phyloP scores from a whole-genome alignment of 2,329 filamentous ascomycete species.

The Drechslerella dactyloides region DNA sequence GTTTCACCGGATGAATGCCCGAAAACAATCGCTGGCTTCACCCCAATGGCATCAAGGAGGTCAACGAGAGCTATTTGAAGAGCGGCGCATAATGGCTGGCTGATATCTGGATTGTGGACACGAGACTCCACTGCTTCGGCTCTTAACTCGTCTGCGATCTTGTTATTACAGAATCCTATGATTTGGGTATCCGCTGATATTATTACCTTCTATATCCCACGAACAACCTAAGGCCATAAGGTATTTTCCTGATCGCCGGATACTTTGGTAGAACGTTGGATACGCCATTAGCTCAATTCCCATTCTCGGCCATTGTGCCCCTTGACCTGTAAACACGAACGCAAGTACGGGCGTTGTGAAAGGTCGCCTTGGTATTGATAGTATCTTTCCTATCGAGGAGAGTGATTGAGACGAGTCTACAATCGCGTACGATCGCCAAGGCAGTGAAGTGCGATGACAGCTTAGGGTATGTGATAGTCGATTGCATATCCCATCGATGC shows the following conservation, averaged over 20 bases:
- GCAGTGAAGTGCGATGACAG: neutral
- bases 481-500: neutral
- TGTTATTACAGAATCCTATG: neutral
- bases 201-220: slow-evolving; percentile 26
- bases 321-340: slow-evolving; percentile 61
- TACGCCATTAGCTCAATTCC: slow-evolving; percentile 55
- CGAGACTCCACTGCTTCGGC: slow-evolving; percentile 1
- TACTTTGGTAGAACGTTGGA: slow-evolving; percentile 20
- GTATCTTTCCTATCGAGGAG: neutral
- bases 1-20: slow-evolving; percentile 62
- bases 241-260: slow-evolving; percentile 9
- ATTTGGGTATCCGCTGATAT: neutral
- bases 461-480: slow-evolving; percentile 3
- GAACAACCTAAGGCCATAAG: slow-evolving; percentile 14
- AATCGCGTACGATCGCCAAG: slow-evolving; percentile 20
- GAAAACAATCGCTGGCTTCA: slow-evolving; percentile 57
- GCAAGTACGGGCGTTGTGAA: slow-evolving; percentile 10
- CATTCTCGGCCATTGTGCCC: slow-evolving; percentile 61
- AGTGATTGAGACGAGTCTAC: slow-evolving; percentile 10
- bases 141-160: slow-evolving; percentile 9
- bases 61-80: slow-evolving; percentile 64
- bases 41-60: slow-evolving; percentile 56
- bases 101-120: slow-evolving; percentile 58
- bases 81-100: slow-evolving; percentile 65
- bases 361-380: slow-evolving; percentile 6